Percentiles rank a stretch among this genome's conserved stretches.
These are phyloP conservation scores for Dissophora globulifera DNA, from an alignment of 192 early-diverging fungal species.

Conservation along the genomic window DNA sequence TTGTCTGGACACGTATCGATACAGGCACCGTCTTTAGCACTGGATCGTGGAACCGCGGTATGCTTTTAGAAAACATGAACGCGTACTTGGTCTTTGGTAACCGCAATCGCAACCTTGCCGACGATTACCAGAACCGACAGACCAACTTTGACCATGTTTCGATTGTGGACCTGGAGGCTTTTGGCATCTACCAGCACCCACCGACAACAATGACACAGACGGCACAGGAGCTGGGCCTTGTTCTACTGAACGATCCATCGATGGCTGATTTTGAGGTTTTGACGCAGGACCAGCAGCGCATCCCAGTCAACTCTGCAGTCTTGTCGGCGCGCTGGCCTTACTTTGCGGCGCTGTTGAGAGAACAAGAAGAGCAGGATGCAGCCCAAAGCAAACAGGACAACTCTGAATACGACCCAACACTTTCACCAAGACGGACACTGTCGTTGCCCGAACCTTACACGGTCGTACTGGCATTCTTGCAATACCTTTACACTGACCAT, in stretches of 20 bases:
- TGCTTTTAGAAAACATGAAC: conserved; percentile 68
- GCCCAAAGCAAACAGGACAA: conserved; percentile 36
- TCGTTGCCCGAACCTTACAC: conserved; percentile 56
- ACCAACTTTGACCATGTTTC: conserved; percentile 78
- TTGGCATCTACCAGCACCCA: conserved; percentile 68
- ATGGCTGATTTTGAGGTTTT: conserved; percentile 61
- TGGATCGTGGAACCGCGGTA: conserved; percentile 79
- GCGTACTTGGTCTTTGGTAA: conserved; percentile 77
- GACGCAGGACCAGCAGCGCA: conserved; percentile 49
- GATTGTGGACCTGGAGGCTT: conserved; percentile 74
- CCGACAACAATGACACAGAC: conserved; percentile 55
- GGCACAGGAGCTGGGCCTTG: conserved; percentile 61
- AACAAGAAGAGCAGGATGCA: conserved; percentile 47
- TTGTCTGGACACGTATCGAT: conserved; percentile 70
- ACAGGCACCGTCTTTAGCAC: conserved; percentile 73
- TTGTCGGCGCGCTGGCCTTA: conserved; percentile 58
- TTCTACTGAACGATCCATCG: conserved; percentile 54
- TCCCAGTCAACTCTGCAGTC: conserved; percentile 61
- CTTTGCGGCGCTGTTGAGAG: conserved; percentile 52
- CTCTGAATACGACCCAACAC: conserved; percentile 42
- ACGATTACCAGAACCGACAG: conserved; percentile 80
- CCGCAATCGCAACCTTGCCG: conserved; percentile 66
- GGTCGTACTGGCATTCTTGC: conserved; percentile 69
- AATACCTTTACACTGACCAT: conserved; percentile 75
- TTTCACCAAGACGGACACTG: conserved; percentile 44